These are phyloP conservation scores for Penicillium sp. DNA, from an alignment of 2,329 filamentous ascomycete genomes.

Conservation along the genomic window DNA sequence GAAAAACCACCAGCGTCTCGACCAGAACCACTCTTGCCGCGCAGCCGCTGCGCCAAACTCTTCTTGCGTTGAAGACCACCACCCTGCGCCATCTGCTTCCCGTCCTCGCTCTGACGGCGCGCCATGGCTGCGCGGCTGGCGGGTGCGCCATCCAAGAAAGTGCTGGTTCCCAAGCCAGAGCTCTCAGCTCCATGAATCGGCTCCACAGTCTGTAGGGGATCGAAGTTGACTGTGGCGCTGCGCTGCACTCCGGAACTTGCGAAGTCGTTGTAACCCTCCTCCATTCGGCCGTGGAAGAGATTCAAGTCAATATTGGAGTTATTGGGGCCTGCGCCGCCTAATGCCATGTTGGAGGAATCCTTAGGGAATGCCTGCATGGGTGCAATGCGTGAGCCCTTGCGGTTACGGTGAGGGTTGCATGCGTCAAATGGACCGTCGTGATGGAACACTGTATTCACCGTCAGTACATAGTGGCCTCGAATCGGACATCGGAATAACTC, in stretches of 20 bases:
- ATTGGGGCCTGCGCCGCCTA: conserved; percentile 81
- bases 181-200: conserved; percentile 79
- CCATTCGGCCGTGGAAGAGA: conserved; percentile 76
- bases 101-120: conserved; percentile 66
- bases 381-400: conserved; percentile 72
- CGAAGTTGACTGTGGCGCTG: conserved; percentile 50
- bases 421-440: conserved; percentile 97
- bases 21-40: conserved; percentile 66
- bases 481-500: conserved; percentile 37
- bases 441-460: conserved; percentile 69
- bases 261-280: conserved; percentile 86
- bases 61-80: conserved; percentile 81
- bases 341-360: conserved; percentile 83
- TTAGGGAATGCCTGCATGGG: conserved; percentile 97
- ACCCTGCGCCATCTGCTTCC: conserved; percentile 41
- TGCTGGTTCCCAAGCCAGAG: conserved; percentile 83
- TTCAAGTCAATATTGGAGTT: conserved; percentile 78
- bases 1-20: conserved; percentile 47
- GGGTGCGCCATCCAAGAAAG: conserved; percentile 90
- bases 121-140: conserved; percentile 76
- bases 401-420: conserved; percentile 89
- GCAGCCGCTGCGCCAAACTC: conserved; percentile 86
- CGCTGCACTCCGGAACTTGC: conserved; percentile 38
- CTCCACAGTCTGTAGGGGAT: conserved; percentile 63
- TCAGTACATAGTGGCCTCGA: conserved; percentile 4